Percentiles rank a stretch among this genome's conserved stretches.
These are phyloP conservation scores for Coprinopsis cinerea DNA, from an alignment of 768 basidiomycete genomes.

Conservation along the genomic window DNA sequence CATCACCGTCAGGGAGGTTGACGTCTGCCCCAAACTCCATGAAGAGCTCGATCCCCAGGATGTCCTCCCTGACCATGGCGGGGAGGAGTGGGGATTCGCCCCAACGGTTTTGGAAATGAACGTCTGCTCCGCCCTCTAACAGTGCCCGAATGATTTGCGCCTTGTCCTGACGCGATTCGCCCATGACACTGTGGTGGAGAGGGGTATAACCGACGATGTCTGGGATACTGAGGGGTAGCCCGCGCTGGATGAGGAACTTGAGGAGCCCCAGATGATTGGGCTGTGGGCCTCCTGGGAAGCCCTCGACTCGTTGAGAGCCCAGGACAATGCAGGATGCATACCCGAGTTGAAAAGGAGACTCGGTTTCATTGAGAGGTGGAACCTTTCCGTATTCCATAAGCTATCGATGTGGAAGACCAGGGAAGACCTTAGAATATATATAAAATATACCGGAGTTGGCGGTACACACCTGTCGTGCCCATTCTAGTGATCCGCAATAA, in stretches of 20 bases:
- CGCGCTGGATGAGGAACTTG: slow-evolving; percentile 33
- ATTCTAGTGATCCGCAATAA: slow-evolving; percentile 23
- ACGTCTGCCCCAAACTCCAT: slow-evolving; percentile 46
- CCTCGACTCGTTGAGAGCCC: slow-evolving; percentile 31
- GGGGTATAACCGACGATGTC: slow-evolving; percentile 48
- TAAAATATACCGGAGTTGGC: too few species aligned
- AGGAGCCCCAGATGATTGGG: slow-evolving; percentile 26
- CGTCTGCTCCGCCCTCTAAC: slow-evolving; percentile 41
- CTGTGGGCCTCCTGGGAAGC: background rate
- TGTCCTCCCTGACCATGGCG: slow-evolving; percentile 25
- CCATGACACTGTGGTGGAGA: slow-evolving; percentile 38
- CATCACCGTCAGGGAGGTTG: slow-evolving; percentile 34
- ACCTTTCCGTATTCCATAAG: slow-evolving; percentile 24
- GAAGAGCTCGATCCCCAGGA: slow-evolving; percentile 34
- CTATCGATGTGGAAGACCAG: slow-evolving; percentile 17
- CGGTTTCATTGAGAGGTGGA: slow-evolving; percentile 32
- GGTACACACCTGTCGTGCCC: too few species aligned
- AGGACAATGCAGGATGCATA: slow-evolving; percentile 34
- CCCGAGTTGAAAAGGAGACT: slow-evolving; percentile 38
- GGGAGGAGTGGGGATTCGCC: slow-evolving; percentile 38
- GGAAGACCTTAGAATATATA: background rate
- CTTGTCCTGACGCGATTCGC: slow-evolving; percentile 15
- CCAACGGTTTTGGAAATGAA: slow-evolving; percentile 43
- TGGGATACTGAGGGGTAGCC: slow-evolving; percentile 32
- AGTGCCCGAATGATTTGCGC: slow-evolving; percentile 31